These are phyloP conservation scores for Claviceps sp. DNA, from an alignment of 2,329 filamentous ascomycete genomes.

Conservation along the genomic window DNA sequence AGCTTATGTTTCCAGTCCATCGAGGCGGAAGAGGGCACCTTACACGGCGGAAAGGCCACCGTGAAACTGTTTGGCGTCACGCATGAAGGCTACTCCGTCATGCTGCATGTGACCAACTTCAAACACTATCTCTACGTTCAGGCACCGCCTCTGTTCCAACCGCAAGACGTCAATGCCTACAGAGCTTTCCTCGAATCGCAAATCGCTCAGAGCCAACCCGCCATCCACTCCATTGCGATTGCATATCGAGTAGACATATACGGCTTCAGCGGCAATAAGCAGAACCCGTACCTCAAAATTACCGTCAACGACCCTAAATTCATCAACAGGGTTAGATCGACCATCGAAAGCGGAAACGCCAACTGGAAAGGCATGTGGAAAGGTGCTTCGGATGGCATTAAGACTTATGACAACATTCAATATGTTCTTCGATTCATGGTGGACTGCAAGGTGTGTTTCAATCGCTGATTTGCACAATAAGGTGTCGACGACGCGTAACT, in stretches of 20 bases:
- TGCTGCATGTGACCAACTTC: constrained; percentile 91
- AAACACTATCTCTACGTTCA: constrained; percentile 92
- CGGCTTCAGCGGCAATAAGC: constrained; percentile 84
- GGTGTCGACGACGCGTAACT: constrained; percentile 6
- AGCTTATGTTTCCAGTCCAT: constrained; percentile 89
- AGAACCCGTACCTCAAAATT: constrained; percentile 86
- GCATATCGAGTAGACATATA: constrained; percentile 83
- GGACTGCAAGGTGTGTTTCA: constrained; percentile 56
- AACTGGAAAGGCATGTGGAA: constrained; percentile 93
- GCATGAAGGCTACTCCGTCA: constrained; percentile 68
- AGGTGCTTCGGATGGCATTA: constrained; percentile 49
- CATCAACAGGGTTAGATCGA: constrained; percentile 2
- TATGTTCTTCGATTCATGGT: constrained; percentile 97
- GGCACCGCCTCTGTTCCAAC: constrained; percentile 69
- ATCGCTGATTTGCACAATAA: background rate
- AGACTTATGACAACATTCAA: constrained; percentile 93
- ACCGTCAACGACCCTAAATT: constrained; percentile 65
- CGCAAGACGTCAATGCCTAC: constrained; percentile 65
- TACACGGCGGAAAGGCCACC: constrained; percentile 61
- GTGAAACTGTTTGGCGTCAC: constrained; percentile 93
- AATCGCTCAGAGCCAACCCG: constrained; percentile 57
- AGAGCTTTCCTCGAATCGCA: constrained; percentile 68
- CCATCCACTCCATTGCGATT: constrained; percentile 70
- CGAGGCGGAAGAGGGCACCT: constrained; percentile 78
- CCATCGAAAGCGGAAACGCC: constrained; percentile 61